Conservation (phyloP, 1,139 yeast species). For the Pichia sp. region DNA sequence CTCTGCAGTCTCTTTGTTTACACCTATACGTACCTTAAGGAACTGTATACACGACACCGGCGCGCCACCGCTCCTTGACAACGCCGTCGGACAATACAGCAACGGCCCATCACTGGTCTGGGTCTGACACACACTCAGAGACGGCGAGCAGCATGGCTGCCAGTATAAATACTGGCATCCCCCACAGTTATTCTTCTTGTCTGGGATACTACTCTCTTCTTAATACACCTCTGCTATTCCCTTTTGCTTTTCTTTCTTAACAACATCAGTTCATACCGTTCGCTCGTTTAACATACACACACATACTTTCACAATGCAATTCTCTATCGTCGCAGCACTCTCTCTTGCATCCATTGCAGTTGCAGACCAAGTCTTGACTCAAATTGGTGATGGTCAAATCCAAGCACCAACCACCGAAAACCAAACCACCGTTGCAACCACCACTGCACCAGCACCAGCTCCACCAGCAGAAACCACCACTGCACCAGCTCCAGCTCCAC, state of each 20-base stretch:
- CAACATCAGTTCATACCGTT: background rate
- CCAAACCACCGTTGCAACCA: conserved; percentile 15
- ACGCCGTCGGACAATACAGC: too few relatives aligned
- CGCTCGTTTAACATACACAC: background rate
- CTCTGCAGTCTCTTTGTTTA: too few relatives aligned
- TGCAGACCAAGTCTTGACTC: conserved; percentile 19
- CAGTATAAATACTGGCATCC: too few relatives aligned
- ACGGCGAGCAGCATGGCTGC: too few relatives aligned
- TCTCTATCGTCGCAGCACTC: conserved; percentile 28
- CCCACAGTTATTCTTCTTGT: too few relatives aligned
- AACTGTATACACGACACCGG: too few relatives aligned
- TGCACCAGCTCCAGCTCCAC: background rate
- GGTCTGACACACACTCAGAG: too few relatives aligned
- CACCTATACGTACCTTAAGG: too few relatives aligned
- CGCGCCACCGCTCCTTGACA: too few relatives aligned
- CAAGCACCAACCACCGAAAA: conserved; percentile 17
- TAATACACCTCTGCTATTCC: too few relatives aligned
- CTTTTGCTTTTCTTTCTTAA: background rate
- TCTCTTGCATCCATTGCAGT: conserved; percentile 25
- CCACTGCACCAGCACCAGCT: conserved; percentile 1
- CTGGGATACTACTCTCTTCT: too few relatives aligned
- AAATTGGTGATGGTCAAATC: conserved; percentile 23
- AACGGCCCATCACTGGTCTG: too few relatives aligned
- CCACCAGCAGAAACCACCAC: conserved; percentile 6
- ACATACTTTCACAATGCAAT: conserved; percentile 17